Percentiles rank a stretch among this genome's conserved stretches.
Conservation (phyloP, 352 stramenopile genomes). For the Phytophthora fragariae region DNA sequence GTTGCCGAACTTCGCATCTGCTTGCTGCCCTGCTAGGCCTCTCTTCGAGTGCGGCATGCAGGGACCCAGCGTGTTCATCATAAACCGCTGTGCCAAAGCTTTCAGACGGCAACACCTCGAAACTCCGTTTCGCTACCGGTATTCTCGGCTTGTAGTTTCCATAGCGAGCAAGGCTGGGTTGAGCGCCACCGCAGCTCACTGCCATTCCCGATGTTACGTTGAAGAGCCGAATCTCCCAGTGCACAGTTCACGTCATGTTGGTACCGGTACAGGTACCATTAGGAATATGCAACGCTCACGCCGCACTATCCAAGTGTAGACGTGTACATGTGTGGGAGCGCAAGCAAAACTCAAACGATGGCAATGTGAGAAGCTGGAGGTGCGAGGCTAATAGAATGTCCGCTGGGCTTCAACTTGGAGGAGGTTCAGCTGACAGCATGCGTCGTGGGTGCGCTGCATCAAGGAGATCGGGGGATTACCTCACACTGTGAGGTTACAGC, state of each 20-base stretch:
- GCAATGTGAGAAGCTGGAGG: not conserved
- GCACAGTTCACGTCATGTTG: not conserved
- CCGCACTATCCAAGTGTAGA: conserved; percentile 26
- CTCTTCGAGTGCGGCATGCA: conserved; percentile 8
- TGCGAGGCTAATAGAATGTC: conserved; percentile 2
- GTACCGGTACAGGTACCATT: not conserved
- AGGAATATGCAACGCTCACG: conserved; percentile 11
- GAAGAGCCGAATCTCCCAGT: not conserved
- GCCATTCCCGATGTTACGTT: not conserved
- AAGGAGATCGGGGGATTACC: not conserved
- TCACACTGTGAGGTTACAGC: not conserved
- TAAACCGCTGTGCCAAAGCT: not conserved
- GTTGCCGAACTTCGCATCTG: not conserved
- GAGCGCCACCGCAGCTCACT: not conserved
- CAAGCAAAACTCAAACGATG: not conserved
- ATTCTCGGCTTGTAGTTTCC: conserved; percentile 6
- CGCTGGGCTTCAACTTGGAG: not conserved
- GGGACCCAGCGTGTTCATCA: not conserved
- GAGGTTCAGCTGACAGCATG: not conserved
- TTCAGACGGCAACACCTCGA: conserved; percentile 17
- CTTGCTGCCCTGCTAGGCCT: conserved; percentile 2
- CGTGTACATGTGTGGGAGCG: not conserved
- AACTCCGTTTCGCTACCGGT: conserved; percentile 14
- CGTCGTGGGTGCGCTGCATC: not conserved
- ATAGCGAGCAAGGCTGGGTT: not conserved